These are phyloP conservation scores for Cladochytrium replicatum DNA, from an alignment of 192 early-diverging fungal species.

Conservation along the genomic window DNA sequence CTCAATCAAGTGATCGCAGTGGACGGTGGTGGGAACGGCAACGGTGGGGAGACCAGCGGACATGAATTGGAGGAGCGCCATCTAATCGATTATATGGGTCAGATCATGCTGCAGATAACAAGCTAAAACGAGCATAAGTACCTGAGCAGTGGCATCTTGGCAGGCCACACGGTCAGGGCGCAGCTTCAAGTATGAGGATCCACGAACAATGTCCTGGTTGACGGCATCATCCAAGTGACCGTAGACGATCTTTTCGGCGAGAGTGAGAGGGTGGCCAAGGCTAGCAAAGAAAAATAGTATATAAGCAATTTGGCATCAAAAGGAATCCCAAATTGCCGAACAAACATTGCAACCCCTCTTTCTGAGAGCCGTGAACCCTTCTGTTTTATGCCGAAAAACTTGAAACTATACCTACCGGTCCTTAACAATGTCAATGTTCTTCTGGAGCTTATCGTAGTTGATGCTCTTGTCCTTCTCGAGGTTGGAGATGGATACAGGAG, in stretches of 20 bases:
- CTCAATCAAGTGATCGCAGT: constrained; percentile 98
- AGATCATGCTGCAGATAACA: neutral
- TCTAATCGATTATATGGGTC: constrained; percentile 53
- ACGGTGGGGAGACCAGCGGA: constrained; percentile 85
- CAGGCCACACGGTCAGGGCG: constrained; percentile 98
- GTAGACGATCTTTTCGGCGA: constrained; percentile 97
- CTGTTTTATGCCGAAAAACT: too few species aligned
- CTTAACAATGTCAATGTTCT: constrained; percentile 87
- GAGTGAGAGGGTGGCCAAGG: constrained; percentile 67
- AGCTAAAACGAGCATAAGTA: too few species aligned
- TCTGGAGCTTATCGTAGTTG: constrained; percentile 94
- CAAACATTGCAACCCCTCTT: too few species aligned
- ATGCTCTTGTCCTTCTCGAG: constrained; percentile 89
- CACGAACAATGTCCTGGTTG: constrained; percentile 90
- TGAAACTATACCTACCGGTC: constrained; percentile 55
- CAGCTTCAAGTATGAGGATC: constrained; percentile 85
- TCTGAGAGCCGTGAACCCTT: too few species aligned
- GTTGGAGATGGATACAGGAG: constrained; percentile 83
- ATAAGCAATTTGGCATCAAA: too few species aligned
- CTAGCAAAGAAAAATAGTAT: too few species aligned
- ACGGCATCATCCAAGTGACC: constrained; percentile 93
- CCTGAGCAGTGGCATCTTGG: constrained; percentile 95
- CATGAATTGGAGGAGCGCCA: constrained; percentile 99
- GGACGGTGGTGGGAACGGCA: constrained; percentile 92
- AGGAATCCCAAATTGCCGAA: too few species aligned